phyloP scores from a whole-genome alignment of 176 grass and related monocot genomes.

The Avena atlantica region DNA sequence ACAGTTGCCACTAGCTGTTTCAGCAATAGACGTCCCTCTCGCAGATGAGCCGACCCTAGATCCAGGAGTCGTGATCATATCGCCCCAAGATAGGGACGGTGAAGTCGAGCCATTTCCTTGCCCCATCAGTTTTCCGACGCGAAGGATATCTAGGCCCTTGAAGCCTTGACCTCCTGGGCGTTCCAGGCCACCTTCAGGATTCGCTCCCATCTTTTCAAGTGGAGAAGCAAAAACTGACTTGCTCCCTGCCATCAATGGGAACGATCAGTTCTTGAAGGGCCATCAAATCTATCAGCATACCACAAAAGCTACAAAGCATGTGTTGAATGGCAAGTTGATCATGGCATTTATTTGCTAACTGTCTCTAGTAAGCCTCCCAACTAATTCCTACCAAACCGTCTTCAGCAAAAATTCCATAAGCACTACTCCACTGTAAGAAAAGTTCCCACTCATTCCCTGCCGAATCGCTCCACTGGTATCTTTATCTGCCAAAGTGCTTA shows the following conservation, averaged over 20 bases:
- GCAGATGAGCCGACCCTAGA: conserved; percentile 44
- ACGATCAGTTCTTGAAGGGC: conserved; percentile 45
- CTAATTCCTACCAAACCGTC: conserved; percentile 60
- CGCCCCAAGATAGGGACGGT: conserved; percentile 45
- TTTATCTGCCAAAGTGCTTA: conserved; percentile 43
- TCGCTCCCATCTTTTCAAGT: conserved; percentile 51
- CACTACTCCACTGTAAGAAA: conserved; percentile 40
- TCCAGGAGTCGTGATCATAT: conserved; percentile 39
- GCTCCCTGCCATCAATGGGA: conserved; percentile 50
- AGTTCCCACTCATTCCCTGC: conserved; percentile 27
- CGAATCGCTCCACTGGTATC: conserved; percentile 6
- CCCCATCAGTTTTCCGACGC: conserved; percentile 44
- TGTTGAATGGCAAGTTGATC: conserved; percentile 43
- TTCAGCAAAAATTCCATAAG: conserved; percentile 45
- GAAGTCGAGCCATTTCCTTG: conserved; percentile 33
- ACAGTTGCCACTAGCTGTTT: conserved; percentile 53
- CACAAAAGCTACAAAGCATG: conserved; percentile 43
- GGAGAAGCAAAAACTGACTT: conserved; percentile 56
- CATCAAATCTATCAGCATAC: conserved; percentile 34
- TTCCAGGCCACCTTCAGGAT: conserved; percentile 43
- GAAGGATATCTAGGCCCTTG: conserved; percentile 45
- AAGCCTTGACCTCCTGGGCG: conserved; percentile 39
- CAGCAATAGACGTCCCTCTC: conserved; percentile 35
- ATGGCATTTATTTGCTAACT: conserved; percentile 49
- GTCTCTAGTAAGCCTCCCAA: conserved; percentile 48